These are phyloP conservation scores for Malassezia vespertilionis DNA, from an alignment of 1,284 basidiomycete species.

Conservation along the genomic window DNA sequence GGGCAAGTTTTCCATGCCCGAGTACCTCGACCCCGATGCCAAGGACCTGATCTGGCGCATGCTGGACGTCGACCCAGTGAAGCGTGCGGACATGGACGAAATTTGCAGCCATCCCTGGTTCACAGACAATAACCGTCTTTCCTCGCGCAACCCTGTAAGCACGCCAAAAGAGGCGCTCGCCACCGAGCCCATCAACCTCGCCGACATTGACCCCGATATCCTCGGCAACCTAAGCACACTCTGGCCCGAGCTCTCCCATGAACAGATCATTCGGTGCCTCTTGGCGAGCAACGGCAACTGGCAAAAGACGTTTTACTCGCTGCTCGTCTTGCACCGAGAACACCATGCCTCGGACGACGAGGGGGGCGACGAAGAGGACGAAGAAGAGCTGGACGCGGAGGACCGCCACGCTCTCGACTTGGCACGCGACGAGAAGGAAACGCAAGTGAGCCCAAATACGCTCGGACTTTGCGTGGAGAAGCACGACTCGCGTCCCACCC, in stretches of 20 bases:
- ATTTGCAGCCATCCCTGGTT: constrained; percentile 86
- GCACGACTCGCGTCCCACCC: too few species aligned
- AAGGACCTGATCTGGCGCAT: constrained; percentile 74
- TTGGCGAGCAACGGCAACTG: constrained; percentile 32
- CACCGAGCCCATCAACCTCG: constrained; percentile 48
- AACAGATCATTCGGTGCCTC: constrained; percentile 30
- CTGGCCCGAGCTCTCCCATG: constrained; percentile 54
- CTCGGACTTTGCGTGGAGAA: constrained; percentile 15
- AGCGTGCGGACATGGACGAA: constrained; percentile 75
- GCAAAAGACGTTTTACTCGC: constrained; percentile 47
- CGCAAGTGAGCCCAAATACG: constrained; percentile 2
- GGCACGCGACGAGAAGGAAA: neutral
- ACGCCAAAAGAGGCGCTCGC: constrained; percentile 27
- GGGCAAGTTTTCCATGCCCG: constrained; percentile 74
- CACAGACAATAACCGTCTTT: constrained; percentile 53
- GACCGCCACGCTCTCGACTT: constrained; percentile 16
- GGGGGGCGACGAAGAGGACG: constrained; percentile 27
- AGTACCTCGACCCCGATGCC: constrained; percentile 60
- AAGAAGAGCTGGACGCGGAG: constrained; percentile 17
- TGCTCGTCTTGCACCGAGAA: constrained; percentile 41
- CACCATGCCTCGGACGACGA: constrained; percentile 43
- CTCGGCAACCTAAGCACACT: constrained; percentile 79
- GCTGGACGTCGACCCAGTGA: constrained; percentile 71
- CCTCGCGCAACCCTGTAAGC: constrained; percentile 36
- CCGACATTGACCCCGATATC: constrained; percentile 70